These are phyloP conservation scores for Cystofilobasidium bisporidii DNA, from an alignment of 768 basidiomycete species.

Conservation along the genomic window DNA sequence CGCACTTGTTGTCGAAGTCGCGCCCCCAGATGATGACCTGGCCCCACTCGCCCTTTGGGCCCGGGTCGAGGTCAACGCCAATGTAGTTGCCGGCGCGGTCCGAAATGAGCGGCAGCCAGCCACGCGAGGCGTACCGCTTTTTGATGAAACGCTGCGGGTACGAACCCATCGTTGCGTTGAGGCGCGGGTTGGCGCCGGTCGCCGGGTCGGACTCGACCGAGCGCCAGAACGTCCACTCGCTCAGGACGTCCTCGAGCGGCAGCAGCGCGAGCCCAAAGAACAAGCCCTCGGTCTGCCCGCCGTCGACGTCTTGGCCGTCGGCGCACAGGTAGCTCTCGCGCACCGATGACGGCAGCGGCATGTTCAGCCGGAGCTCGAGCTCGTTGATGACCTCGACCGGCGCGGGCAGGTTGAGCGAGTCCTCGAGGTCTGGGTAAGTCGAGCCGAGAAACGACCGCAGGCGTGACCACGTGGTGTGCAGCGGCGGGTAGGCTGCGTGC, in stretches of 20 bases:
- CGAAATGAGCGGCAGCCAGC: slow-evolving; percentile 90
- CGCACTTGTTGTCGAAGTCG: slow-evolving; percentile 96
- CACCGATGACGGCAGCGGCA: slow-evolving; percentile 64
- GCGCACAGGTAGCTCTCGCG: slow-evolving; percentile 78
- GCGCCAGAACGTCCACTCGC: slow-evolving; percentile 96
- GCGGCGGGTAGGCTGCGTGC: slow-evolving; percentile 54
- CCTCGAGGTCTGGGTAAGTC: slow-evolving; percentile 87
- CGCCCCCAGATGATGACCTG: slow-evolving; percentile 99
- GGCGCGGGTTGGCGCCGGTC: slow-evolving; percentile 65
- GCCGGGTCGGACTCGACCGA: slow-evolving; percentile 80
- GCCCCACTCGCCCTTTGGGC: slow-evolving; percentile 54
- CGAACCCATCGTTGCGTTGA: slow-evolving; percentile 71
- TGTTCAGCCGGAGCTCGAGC: slow-evolving; percentile 73
- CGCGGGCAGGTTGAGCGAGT: slow-evolving; percentile 89
- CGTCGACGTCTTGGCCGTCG: slow-evolving; percentile 71
- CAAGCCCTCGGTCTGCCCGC: slow-evolving; percentile 66
- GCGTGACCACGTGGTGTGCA: slow-evolving; percentile 73
- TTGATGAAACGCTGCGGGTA: slow-evolving; percentile 85
- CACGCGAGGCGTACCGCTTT: slow-evolving; percentile 78
- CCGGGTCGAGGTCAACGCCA: slow-evolving; percentile 84
- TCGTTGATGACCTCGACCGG: slow-evolving; percentile 66
- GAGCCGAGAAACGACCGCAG: slow-evolving; percentile 68
- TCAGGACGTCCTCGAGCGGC: slow-evolving; percentile 81
- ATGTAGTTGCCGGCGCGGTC: slow-evolving; percentile 95
- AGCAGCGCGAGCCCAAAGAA: slow-evolving; percentile 93